Conservation (phyloP, 2,329 filamentous ascomycete species). For the Fonsecaea pugnacius region DNA sequence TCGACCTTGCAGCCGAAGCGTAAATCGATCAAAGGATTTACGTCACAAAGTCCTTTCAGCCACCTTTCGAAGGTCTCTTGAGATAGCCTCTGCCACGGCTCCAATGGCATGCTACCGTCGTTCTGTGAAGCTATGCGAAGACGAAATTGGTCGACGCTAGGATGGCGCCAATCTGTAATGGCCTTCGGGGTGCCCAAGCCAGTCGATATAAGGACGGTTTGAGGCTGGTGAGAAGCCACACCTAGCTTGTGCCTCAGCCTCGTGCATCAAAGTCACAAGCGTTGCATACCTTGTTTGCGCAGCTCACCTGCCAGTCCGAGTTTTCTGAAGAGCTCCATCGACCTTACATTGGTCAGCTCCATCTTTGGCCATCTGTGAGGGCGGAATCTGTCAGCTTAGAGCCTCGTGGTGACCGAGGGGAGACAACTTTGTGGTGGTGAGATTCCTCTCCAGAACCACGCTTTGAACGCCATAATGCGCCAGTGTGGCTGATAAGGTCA, state of each 20-base stretch:
- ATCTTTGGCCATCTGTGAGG: constrained; percentile 46
- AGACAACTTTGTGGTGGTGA: constrained; percentile 34
- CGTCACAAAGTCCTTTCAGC: constrained; percentile 38
- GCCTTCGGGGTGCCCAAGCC: constrained; percentile 13
- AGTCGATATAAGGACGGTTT: constrained; percentile 11
- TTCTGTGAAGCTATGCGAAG: constrained; percentile 38
- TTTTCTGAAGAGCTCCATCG: constrained; percentile 44
- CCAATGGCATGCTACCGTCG: constrained; percentile 42
- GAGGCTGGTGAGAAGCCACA: constrained; percentile 10
- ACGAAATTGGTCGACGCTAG: constrained; percentile 28
- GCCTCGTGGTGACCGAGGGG: constrained; percentile 46
- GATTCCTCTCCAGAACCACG: constrained; percentile 38
- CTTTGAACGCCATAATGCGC: constrained; percentile 29
- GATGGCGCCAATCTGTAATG: constrained; percentile 22
- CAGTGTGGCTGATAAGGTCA: constrained; percentile 43
- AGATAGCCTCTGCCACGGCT: constrained; percentile 43
- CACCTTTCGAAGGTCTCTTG: constrained; percentile 44
- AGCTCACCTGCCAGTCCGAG: constrained; percentile 27
- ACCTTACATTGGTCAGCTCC: constrained; percentile 45
- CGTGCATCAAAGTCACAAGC: too few relatives aligned
- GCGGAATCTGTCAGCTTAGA: constrained; percentile 36
- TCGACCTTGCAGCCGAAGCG: constrained; percentile 40
- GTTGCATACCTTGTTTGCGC: background rate
- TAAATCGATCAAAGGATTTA: constrained; percentile 37
- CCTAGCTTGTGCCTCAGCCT: constrained; percentile 4